Percentiles rank a stretch among this genome's conserved stretches.
Conservation (phyloP, 108 stramenopile genomes). For the Seminavis robusta region DNA sequence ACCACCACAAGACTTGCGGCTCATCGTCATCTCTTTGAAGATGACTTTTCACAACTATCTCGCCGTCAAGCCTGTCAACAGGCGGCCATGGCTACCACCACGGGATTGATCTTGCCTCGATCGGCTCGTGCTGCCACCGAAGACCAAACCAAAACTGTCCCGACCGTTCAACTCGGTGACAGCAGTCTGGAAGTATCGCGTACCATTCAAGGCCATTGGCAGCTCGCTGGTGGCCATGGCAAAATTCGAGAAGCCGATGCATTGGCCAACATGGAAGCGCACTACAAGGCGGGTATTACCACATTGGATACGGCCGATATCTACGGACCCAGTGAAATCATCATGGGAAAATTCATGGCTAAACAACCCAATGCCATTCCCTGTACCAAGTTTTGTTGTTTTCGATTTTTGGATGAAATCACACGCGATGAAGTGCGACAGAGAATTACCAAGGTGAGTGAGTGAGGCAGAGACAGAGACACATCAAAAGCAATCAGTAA, state of each 20-base stretch:
- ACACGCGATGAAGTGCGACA: conserved; percentile 32
- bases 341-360: conserved; percentile 45
- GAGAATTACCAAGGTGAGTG: conserved; percentile 17
- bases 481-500: too few species aligned
- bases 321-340: conserved; percentile 44
- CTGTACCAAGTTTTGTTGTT: conserved; percentile 57
- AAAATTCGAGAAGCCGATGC: conserved; percentile 35
- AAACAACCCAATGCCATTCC: conserved; percentile 20
- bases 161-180: conserved; percentile 26
- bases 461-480: too few species aligned
- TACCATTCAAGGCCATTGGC: conserved; percentile 60
- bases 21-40: too few species aligned
- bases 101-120: background rate
- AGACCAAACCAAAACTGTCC: conserved; percentile 4
- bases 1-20: too few species aligned
- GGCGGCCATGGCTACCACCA: background rate
- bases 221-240: conserved; percentile 60
- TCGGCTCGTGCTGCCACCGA: background rate
- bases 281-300: conserved; percentile 39
- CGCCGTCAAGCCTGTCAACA: too few species aligned
- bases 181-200: conserved; percentile 27
- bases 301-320: conserved; percentile 62
- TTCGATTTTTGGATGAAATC: conserved; percentile 45
- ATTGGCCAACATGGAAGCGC: conserved; percentile 37
- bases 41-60: too few species aligned